phyloP scores from a whole-genome alignment of 2,329 filamentous ascomycete genomes.

The Cercospora citrullina region DNA sequence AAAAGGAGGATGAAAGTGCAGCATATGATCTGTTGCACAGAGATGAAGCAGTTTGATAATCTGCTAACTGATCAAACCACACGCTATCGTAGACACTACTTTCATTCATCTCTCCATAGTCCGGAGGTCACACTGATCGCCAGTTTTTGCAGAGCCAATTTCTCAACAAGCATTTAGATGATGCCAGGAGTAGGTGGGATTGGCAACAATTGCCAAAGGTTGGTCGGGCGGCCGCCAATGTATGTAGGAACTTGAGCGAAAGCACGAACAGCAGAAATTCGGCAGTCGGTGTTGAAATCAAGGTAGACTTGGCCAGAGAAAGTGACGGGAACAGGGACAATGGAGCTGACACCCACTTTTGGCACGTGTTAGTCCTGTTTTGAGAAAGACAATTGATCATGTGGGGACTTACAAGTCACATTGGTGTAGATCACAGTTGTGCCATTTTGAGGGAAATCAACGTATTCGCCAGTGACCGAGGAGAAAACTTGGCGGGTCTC shows the following conservation, averaged over 20 bases:
- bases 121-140: not conserved
- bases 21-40: no score
- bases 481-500: slow-evolving; percentile 22
- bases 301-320: slow-evolving; percentile 22
- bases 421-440: slow-evolving; percentile 26
- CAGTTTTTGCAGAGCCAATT: not conserved
- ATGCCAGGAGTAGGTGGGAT: slow-evolving; percentile 15
- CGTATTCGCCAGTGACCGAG: slow-evolving; percentile 21
- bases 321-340: slow-evolving; percentile 16
- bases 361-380: not conserved
- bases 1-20: no score
- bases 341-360: slow-evolving; percentile 5
- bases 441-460: slow-evolving; percentile 14
- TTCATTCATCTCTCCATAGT: not conserved
- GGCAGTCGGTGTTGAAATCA: slow-evolving; percentile 18
- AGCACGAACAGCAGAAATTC: slow-evolving; percentile 18
- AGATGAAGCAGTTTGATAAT: not conserved
- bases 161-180: not conserved
- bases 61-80: not conserved
- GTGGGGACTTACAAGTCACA: slow-evolving; percentile 7
- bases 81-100: not conserved
- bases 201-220: slow-evolving; percentile 12
- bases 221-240: slow-evolving; percentile 14
- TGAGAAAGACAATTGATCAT: no score
- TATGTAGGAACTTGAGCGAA: slow-evolving; percentile 19